Conservation (phyloP, 164 flowering plant species). For the Liriodendron chinense region DNA sequence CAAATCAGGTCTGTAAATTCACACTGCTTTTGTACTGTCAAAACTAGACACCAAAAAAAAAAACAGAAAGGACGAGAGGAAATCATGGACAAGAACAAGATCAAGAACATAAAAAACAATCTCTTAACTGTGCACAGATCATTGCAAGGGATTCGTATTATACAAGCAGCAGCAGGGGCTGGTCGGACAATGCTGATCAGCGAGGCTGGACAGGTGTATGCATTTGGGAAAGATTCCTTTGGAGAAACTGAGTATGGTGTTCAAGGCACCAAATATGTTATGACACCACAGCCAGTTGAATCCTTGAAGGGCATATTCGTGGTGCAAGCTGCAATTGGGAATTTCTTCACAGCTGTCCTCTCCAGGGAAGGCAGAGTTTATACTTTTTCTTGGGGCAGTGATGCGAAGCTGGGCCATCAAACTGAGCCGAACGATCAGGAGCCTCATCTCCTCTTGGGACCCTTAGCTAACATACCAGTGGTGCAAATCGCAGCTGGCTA, state of each 20-base stretch:
- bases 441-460: slow-evolving; percentile 77
- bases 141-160: slow-evolving; percentile 82
- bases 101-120: slow-evolving; percentile 4
- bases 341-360: slow-evolving; percentile 89
- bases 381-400: slow-evolving; percentile 96
- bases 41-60: slow-evolving; percentile 7
- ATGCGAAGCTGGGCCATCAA: slow-evolving; percentile 80
- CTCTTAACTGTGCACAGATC: slow-evolving; percentile 54
- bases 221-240: slow-evolving; percentile 90
- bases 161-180: slow-evolving; percentile 93
- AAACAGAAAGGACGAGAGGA: not conserved
- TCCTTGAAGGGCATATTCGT: slow-evolving; percentile 82
- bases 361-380: slow-evolving; percentile 96
- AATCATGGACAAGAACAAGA: slow-evolving; percentile 1
- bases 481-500: slow-evolving; percentile 98
- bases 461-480: slow-evolving; percentile 81
- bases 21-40: not conserved
- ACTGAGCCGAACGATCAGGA: slow-evolving; percentile 75
- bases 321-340: slow-evolving; percentile 95
- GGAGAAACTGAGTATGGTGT: slow-evolving; percentile 78
- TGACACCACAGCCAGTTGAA: slow-evolving; percentile 70
- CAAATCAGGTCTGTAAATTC: slow-evolving; percentile 63
- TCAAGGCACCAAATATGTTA: slow-evolving; percentile 62
- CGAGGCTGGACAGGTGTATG: slow-evolving; percentile 80
- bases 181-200: slow-evolving; percentile 93